These are phyloP conservation scores for Eutrema heterophyllum DNA, from an alignment of 345 rosid species.

Conservation along the genomic window DNA sequence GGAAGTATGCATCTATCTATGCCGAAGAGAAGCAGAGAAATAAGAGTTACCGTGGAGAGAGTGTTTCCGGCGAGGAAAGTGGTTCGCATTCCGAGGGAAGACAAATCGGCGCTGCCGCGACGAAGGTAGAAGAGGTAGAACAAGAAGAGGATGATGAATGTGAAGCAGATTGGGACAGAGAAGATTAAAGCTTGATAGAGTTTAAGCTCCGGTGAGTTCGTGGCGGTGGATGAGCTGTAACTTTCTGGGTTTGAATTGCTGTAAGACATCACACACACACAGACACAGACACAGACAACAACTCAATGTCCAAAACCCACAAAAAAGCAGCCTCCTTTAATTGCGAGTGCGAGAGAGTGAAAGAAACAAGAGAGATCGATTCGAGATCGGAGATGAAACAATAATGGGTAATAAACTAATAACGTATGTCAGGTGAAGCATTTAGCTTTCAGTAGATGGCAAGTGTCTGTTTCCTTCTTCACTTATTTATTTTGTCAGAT, in stretches of 20 bases:
- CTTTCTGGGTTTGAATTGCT: constrained; percentile 23
- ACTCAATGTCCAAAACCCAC: background rate
- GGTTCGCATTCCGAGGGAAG: constrained; percentile 57
- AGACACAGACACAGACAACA: background rate
- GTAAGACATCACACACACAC: constrained; percentile 41
- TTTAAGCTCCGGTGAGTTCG: constrained; percentile 52
- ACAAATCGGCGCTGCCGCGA: constrained; percentile 58
- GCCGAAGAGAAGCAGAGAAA: background rate
- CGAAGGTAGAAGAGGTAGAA: constrained; percentile 82
- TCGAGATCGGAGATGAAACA: constrained; percentile 14
- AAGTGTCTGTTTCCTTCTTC: constrained; percentile 15
- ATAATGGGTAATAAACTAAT: background rate
- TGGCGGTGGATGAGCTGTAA: constrained; percentile 7
- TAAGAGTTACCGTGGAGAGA: constrained; percentile 18
- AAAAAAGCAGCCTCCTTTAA: background rate
- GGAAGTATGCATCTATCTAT: background rate
- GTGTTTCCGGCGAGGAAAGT: constrained; percentile 18
- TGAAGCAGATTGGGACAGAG: constrained; percentile 74
- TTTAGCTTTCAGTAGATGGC: constrained; percentile 13
- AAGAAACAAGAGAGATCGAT: background rate
- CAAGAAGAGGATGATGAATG: constrained; percentile 63
- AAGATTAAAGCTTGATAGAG: constrained; percentile 74
- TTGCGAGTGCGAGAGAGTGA: background rate
- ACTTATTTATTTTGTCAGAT: background rate
- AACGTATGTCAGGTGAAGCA: constrained; percentile 16